Conservation (phyloP, 805 yeast genomes). For the Sugiyamaella floridensis region DNA sequence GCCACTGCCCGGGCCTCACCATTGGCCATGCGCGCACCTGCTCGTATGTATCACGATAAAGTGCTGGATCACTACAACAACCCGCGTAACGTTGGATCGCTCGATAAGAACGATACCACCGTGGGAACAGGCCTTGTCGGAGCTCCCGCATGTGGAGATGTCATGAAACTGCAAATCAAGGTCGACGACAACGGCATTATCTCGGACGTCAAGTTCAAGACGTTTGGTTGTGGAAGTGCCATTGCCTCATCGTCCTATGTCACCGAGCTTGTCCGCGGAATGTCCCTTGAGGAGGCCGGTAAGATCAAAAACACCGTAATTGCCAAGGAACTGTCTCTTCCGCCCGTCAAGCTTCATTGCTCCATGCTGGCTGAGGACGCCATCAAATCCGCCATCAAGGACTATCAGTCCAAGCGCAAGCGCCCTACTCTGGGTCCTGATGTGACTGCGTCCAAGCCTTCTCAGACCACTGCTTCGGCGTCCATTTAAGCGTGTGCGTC, state of each 20-base stretch:
- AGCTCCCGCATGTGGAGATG: slow-evolving; percentile 99
- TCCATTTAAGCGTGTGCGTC: neutral
- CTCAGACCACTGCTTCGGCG: slow-evolving; percentile 12
- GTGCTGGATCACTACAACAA: slow-evolving; percentile 94
- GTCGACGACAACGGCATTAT: slow-evolving; percentile 89
- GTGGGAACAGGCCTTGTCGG: slow-evolving; percentile 98
- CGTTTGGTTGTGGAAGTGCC: slow-evolving; percentile 99
- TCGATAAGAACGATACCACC: slow-evolving; percentile 64
- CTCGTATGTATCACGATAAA: slow-evolving; percentile 67
- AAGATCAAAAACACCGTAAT: slow-evolving; percentile 88
- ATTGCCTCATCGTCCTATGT: slow-evolving; percentile 94
- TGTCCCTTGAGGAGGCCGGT: slow-evolving; percentile 88
- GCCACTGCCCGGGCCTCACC: neutral
- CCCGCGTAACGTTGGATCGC: slow-evolving; percentile 93
- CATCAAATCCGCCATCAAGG: slow-evolving; percentile 93
- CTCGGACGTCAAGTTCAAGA: slow-evolving; percentile 93
- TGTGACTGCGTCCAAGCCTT: slow-evolving; percentile 29
- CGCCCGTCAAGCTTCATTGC: slow-evolving; percentile 96
- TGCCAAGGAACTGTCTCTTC: slow-evolving; percentile 88
- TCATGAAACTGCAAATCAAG: slow-evolving; percentile 92
- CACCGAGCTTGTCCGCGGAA: slow-evolving; percentile 92
- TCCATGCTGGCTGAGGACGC: slow-evolving; percentile 99
- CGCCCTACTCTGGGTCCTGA: slow-evolving; percentile 59
- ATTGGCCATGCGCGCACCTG: neutral
- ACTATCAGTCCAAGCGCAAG: slow-evolving; percentile 77